phyloP scores from a whole-genome alignment of 306 rosid species.

The Rosa lucieae region DNA sequence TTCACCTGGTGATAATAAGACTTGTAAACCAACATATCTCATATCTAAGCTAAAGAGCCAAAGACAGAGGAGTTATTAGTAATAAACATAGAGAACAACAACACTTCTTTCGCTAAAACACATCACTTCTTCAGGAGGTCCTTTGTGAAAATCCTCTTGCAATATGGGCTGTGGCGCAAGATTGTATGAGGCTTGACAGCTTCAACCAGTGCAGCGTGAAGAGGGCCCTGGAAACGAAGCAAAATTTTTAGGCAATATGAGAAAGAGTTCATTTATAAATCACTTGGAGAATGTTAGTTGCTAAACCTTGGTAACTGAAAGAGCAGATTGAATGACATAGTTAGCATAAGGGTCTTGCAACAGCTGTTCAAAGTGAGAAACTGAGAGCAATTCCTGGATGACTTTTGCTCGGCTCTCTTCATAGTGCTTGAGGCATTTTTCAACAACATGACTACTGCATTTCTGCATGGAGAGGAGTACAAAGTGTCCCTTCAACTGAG shows the following conservation, averaged over 20 bases:
- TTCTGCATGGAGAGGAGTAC: slow-evolving; percentile 55
- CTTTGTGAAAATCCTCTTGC: slow-evolving; percentile 65
- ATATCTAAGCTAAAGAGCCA: neutral
- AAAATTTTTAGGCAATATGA: neutral
- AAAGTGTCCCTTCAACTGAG: slow-evolving; percentile 58
- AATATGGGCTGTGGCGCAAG: slow-evolving; percentile 62
- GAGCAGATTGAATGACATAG: slow-evolving; percentile 70
- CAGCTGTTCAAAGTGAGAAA: slow-evolving; percentile 49
- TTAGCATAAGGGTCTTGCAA: slow-evolving; percentile 75
- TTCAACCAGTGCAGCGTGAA: slow-evolving; percentile 53
- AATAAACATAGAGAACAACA: slow-evolving; percentile 34
- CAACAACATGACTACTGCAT: slow-evolving; percentile 75
- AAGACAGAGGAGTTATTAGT: slow-evolving; percentile 8
- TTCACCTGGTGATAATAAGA: neutral
- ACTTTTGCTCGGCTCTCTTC: slow-evolving; percentile 48
- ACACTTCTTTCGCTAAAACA: slow-evolving; percentile 16
- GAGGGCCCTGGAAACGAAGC: slow-evolving; percentile 46
- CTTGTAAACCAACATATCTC: slow-evolving; percentile 3
- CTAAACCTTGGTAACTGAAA: slow-evolving; percentile 52
- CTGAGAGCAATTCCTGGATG: slow-evolving; percentile 50
- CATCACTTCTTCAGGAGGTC: slow-evolving; percentile 49
- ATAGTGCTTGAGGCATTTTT: slow-evolving; percentile 54
- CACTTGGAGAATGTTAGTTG: slow-evolving; percentile 2
- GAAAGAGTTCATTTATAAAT: neutral
- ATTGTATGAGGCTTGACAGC: slow-evolving; percentile 41